Percentiles rank a stretch among this genome's conserved stretches.
phyloP scores from a whole-genome alignment of 331 rosid genomes.

The Quercus tomentella region DNA sequence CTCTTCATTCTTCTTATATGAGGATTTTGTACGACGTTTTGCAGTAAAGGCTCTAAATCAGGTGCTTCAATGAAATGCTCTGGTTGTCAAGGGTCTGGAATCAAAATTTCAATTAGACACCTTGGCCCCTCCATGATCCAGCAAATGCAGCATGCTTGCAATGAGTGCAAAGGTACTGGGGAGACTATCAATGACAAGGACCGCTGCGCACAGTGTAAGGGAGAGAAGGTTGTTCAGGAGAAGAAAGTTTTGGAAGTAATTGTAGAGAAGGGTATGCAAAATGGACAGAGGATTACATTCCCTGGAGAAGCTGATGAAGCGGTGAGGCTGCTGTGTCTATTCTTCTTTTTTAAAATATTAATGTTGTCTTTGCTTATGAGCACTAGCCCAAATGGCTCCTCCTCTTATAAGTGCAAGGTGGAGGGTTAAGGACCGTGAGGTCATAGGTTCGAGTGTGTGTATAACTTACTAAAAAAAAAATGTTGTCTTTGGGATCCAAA shows the following conservation, averaged over 20 bases:
- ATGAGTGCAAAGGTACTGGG: slow-evolving; percentile 92
- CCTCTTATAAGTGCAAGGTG: too few species aligned
- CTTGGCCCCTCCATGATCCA: slow-evolving; percentile 96
- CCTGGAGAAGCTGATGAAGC: slow-evolving; percentile 99
- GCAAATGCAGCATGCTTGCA: slow-evolving; percentile 95
- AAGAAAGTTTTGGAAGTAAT: slow-evolving; percentile 86
- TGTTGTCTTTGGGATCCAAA: neutral
- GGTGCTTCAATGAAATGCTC: slow-evolving; percentile 87
- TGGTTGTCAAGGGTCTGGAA: slow-evolving; percentile 92
- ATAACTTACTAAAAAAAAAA: neutral
- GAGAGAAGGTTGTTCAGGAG: slow-evolving; percentile 91
- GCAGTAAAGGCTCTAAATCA: slow-evolving; percentile 90
- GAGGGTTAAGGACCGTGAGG: too few species aligned
- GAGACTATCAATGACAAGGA: slow-evolving; percentile 86
- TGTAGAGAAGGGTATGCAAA: slow-evolving; percentile 95
- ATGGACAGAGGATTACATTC: slow-evolving; percentile 82
- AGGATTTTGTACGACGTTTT: neutral
- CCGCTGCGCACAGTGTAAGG: slow-evolving; percentile 83
- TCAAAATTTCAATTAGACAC: slow-evolving; percentile 88
- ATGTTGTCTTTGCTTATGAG: neutral
- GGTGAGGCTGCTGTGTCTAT: slow-evolving; percentile 29
- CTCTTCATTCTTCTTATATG: neutral
- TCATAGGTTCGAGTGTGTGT: too few species aligned
- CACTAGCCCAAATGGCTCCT: too few species aligned
- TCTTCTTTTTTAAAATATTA: neutral